Percentiles rank a stretch among this genome's conserved stretches.
These are phyloP conservation scores for Phytophthora pinifolia DNA, from an alignment of 352 stramenopile genomes.

Conservation along the genomic window DNA sequence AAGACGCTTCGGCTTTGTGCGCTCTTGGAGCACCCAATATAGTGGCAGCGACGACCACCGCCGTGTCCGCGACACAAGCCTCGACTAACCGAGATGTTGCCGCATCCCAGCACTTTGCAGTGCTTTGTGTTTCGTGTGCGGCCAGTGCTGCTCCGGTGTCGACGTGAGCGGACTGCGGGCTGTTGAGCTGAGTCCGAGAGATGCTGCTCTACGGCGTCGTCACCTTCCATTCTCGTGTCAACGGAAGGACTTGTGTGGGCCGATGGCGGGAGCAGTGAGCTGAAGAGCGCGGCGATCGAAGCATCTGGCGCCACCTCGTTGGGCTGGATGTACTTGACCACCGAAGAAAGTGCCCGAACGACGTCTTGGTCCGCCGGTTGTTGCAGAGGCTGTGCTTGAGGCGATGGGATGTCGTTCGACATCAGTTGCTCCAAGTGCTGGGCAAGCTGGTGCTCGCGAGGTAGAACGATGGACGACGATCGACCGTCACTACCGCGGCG, in stretches of 20 bases:
- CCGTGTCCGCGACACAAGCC: too few relatives aligned
- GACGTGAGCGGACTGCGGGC: neutral
- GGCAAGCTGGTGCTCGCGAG: constrained; percentile 17
- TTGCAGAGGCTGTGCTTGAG: constrained; percentile 4
- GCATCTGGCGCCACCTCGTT: constrained; percentile 13
- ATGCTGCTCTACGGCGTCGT: neutral
- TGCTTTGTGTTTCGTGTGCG: too few relatives aligned
- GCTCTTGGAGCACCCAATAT: too few relatives aligned
- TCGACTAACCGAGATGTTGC: too few relatives aligned
- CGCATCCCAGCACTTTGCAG: too few relatives aligned
- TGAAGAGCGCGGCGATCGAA: constrained; percentile 16
- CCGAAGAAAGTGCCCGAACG: constrained; percentile 14
- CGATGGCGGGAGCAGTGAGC: constrained; percentile 17
- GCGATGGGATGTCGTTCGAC: neutral
- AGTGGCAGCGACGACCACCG: too few relatives aligned
- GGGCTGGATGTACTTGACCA: constrained; percentile 25
- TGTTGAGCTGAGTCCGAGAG: neutral
- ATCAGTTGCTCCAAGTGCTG: constrained; percentile 24
- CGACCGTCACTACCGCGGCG: constrained; percentile 9
- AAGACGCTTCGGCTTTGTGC: too few relatives aligned
- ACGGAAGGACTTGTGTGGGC: constrained; percentile 9
- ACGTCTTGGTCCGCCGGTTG: constrained; percentile 7
- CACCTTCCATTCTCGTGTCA: neutral
- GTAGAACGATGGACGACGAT: constrained; percentile 20
- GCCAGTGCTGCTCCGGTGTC: too few relatives aligned